Conservation (phyloP, 495 filamentous ascomycete species). For the Neurospora cerealis region DNA sequence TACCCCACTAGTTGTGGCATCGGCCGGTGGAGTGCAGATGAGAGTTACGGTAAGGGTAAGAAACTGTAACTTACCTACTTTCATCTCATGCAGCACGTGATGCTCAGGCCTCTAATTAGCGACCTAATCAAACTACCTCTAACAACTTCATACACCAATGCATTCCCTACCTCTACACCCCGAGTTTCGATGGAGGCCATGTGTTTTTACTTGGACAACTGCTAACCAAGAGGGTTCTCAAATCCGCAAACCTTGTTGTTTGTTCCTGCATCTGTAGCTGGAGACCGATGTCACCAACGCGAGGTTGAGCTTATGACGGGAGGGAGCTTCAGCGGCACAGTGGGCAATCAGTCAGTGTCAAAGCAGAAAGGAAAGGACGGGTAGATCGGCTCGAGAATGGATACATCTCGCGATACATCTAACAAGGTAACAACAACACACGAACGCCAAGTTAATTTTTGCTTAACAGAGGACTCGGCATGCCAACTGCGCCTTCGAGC, state of each 20-base stretch:
- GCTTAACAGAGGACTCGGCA: not conserved
- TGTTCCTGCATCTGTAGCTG: not conserved
- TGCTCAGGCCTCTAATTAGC: not conserved
- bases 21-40: not conserved
- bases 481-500: not conserved
- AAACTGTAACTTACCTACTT: not conserved
- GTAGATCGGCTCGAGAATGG: not conserved
- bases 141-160: not conserved
- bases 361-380: not conserved
- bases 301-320: not conserved
- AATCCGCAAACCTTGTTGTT: not conserved
- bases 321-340: not conserved
- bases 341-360: not conserved
- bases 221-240: not conserved
- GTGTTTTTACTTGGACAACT: not conserved
- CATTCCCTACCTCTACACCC: not conserved
- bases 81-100: not conserved
- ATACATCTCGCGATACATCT: not conserved
- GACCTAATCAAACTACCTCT: not conserved
- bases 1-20: not conserved
- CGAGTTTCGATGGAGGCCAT: not conserved
- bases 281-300: not conserved
- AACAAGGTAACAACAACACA: not conserved
- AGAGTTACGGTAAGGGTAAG: not conserved
- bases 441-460: not conserved